Conservation (phyloP, 768 basidiomycete species). For the Leccinum longicurvipes region DNA sequence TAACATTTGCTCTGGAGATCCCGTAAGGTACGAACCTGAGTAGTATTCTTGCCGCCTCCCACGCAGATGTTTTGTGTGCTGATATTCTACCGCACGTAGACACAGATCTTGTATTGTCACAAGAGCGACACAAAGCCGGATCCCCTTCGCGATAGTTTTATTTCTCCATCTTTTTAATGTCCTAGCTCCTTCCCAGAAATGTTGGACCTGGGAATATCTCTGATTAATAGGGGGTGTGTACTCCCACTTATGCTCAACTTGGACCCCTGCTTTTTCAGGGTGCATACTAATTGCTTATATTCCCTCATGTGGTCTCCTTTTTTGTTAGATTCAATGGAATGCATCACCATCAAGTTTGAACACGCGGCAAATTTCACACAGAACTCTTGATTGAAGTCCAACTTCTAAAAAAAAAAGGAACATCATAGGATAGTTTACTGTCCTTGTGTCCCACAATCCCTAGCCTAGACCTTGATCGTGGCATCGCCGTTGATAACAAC, state of each 20-base stretch:
- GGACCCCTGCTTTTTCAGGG: background rate
- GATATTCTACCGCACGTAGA: constrained; percentile 5
- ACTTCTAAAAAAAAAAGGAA: background rate
- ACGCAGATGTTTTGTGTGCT: constrained; percentile 7
- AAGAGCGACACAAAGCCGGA: background rate
- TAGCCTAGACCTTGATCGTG: constrained; percentile 12
- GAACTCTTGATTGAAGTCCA: background rate
- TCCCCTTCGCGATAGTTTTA: background rate
- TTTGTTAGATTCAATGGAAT: background rate
- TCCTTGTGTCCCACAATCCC: background rate
- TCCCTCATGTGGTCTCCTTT: background rate
- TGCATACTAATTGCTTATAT: background rate
- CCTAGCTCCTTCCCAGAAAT: background rate
- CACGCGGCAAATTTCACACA: background rate
- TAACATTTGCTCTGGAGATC: background rate
- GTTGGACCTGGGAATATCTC: background rate
- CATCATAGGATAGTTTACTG: background rate
- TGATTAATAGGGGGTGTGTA: too few species aligned
- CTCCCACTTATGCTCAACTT: background rate
- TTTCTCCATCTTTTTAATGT: background rate
- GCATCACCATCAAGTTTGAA: background rate
- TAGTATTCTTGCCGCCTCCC: constrained; percentile 1
- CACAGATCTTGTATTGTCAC: too few species aligned
- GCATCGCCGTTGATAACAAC: constrained; percentile 6
- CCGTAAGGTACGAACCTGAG: background rate